Evolutionary conservation across 2,329 filamentous ascomycete species (phyloP), one percentile per base, ranked within the genome.

Genomic region (Epichloe uncinata): DNA sequence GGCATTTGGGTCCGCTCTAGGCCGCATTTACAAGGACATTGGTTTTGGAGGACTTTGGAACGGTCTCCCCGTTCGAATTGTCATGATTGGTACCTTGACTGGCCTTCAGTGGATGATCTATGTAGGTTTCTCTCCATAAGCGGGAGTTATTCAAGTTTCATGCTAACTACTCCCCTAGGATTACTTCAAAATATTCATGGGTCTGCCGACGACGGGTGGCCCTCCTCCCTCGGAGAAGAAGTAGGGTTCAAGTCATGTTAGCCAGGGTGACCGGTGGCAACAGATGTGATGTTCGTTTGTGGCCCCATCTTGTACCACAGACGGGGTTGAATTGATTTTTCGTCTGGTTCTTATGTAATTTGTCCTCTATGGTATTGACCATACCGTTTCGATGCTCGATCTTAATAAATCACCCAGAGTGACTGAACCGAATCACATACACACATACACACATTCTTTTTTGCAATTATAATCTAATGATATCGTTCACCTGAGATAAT

Each of bases 61-160:
- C 61, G 90, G 90, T 8, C 70, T 96, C 42, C 84, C 86, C 0
- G 85, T 95, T 46, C 65, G 77, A 52, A 95, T 95, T 61, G 81
- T 95, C 61, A 95, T 95, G 89, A 87, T 94, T 56, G 86, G 84
- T 57, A 85, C 81, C 30, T 66, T 85, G 61, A 94, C 87, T 18
- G 87, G 86, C 52, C 71, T 95, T 54, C 89, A 95, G 72, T 95
- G 88, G 88, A 87, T 94, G 83, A 93, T 90, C 65, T 93, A 90
- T 70, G 84, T 78, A 60, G 73, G 75, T 68, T n/a, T 37, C 33
- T 45, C 3, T n/a, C 38, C 35, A 42, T 13, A 16, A 9, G 18
- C 20, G 45, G 16, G 12, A 38, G 26, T 12, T 9, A 13, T 12
- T 30, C 30, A 18, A 48, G 6, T 67, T 53, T 18, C 40, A 48